Evolutionary conservation across 2,329 filamentous ascomycete species (phyloP), one percentile per base, ranked within the genome.

Genomic region (Colletotrichum theobromicola): DNA sequence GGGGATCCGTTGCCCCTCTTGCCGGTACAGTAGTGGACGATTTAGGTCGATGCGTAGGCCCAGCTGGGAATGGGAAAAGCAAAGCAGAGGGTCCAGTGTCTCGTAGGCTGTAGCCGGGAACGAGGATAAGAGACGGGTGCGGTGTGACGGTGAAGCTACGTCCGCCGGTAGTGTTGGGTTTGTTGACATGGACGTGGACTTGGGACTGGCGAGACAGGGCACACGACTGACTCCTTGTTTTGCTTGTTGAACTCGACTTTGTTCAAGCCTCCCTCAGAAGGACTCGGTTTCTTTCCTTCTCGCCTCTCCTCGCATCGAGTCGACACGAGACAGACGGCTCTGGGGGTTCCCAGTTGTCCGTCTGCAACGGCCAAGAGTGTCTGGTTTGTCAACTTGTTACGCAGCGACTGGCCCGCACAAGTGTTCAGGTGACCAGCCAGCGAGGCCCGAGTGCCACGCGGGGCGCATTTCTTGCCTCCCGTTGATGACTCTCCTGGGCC

Each of bases 321-420:
- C 37, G 32, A 61, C 55, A 21, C 66, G 37, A 68, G 66, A 68
- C 66, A 68, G 66, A 68, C 66, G 66, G 34, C 24, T 60, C 42
- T 67, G 24, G 37, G 26, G 37, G 15, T 12, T n/a, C n/a, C 32
- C 50, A 53, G 18, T 58, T 46, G n/a, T 18, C 34, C 28, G 32
- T 26, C 64, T 67, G 50, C 64, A 32, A 30, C 50, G 21, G 64
- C 64, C 60, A 46, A 71, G 71, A 26, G n/a, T 53, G 46, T 74
- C 15, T 58, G 68, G 42, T 67, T 72, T 75, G 67, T 57, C 63
- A 72, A 75, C 63, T 75, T 72, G 72, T 67, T 72, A 72, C 68
- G 68, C 62, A 28, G 68, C 61, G 67, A 66, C 35, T 66, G 68
- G 55, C 32, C 68, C 62, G 68, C 55, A 71, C 60, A 62, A 70